phyloP scores from a whole-genome alignment of 192 early-diverging fungal species.

The Jimgerdemannia lactiflua region DNA sequence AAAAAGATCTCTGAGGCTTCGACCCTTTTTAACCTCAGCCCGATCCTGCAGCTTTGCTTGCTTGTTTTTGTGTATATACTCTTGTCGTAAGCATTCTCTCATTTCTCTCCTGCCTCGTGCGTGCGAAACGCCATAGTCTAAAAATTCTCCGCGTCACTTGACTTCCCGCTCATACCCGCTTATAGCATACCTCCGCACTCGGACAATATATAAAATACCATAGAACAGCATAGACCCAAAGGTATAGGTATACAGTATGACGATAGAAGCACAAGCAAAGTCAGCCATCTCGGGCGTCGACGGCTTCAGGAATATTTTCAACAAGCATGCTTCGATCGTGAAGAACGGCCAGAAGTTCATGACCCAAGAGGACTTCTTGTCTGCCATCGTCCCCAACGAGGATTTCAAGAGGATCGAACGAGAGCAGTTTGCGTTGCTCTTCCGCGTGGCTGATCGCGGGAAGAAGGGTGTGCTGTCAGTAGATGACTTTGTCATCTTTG shows the following conservation, averaged over 20 bases:
- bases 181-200: too few relatives aligned
- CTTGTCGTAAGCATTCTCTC: not conserved
- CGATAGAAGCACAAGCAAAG: not conserved
- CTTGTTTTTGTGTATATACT: not conserved
- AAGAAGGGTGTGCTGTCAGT: conserved; percentile 46
- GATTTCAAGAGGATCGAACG: conserved; percentile 53
- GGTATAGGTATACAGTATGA: not conserved
- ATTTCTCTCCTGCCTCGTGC: not conserved
- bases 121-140: not conserved
- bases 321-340: conserved; percentile 47
- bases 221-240: not conserved
- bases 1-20: not conserved
- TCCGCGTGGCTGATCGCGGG: conserved; percentile 53
- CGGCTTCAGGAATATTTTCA: conserved; percentile 44
- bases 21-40: not conserved
- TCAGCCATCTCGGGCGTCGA: conserved; percentile 12
- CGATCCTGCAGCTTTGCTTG: not conserved
- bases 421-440: conserved; percentile 56
- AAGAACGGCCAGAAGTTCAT: conserved; percentile 50
- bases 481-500: conserved; percentile 63
- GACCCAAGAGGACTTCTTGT: conserved; percentile 57
- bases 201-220: not conserved
- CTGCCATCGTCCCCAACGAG: conserved; percentile 51
- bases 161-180: not conserved
- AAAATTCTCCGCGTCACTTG: not conserved